phyloP scores from a whole-genome alignment of 306 rosid species.

The Cucurbita moschata region DNA sequence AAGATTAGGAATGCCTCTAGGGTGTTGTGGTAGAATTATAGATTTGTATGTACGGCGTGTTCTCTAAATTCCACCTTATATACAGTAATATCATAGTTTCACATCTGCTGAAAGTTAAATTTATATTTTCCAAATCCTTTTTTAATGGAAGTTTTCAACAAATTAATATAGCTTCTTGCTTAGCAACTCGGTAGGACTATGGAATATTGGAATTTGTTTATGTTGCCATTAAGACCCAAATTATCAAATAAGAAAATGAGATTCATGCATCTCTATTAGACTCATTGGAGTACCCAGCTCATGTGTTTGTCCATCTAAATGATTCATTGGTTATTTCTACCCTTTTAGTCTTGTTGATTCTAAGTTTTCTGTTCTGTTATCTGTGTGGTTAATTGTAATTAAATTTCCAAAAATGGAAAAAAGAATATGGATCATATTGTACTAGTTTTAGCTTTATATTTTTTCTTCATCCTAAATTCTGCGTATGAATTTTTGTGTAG shows the following conservation, averaged over 20 bases:
- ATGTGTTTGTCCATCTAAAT: background rate
- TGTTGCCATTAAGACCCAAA: background rate
- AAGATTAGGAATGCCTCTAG: no score
- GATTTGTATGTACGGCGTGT: background rate
- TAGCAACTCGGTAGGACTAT: background rate
- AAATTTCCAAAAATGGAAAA: background rate
- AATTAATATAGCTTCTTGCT: background rate
- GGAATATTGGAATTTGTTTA: background rate
- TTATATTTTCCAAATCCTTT: background rate
- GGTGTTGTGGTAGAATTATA: background rate
- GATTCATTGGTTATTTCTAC: background rate
- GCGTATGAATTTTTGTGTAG: constrained; percentile 21
- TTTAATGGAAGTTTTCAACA: background rate
- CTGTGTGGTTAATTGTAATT: background rate
- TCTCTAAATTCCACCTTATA: background rate
- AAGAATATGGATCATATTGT: background rate
- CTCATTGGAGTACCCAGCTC: background rate
- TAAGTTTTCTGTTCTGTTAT: background rate
- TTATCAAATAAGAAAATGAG: background rate
- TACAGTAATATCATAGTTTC: no score
- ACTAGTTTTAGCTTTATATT: background rate
- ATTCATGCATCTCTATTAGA: background rate
- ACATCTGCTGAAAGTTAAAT: background rate
- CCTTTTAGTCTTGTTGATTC: background rate
- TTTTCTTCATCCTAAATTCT: background rate